Evolutionary conservation across 345 rosid genomes (phyloP).

Genomic region (Bretschneidera sinensis): DNA sequence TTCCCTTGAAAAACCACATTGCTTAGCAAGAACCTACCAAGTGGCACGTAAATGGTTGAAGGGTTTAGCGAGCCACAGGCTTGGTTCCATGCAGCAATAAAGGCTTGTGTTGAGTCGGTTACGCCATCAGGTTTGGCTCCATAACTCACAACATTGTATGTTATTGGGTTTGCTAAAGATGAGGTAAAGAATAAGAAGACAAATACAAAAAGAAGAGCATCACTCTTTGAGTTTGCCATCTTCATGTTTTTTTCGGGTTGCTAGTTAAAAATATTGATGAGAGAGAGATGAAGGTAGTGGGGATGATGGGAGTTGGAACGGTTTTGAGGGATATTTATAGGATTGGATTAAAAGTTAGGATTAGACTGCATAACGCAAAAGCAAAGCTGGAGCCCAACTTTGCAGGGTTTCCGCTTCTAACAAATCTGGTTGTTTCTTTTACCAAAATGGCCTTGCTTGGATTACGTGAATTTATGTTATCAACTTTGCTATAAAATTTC

Average conservation of each 20-base stretch:
- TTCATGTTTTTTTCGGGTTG: neutral
- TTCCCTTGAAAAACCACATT: slow-evolving; percentile 46
- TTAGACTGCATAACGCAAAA: no score
- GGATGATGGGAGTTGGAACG: slow-evolving; percentile 20
- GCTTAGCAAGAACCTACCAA: slow-evolving; percentile 42
- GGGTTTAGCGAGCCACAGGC: slow-evolving; percentile 45
- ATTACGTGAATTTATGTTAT: no score
- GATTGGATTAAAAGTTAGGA: neutral
- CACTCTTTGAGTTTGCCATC: neutral
- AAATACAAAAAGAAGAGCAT: no score
- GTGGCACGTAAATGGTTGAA: slow-evolving; percentile 51
- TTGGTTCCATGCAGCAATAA: slow-evolving; percentile 52
- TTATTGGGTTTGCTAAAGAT: slow-evolving; percentile 10
- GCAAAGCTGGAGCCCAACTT: no score
- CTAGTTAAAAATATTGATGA: neutral
- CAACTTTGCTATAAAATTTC: no score
- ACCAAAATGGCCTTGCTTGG: no score
- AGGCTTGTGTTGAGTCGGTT: slow-evolving; percentile 61
- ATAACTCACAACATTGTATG: slow-evolving; percentile 31
- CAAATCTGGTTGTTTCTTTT: no score
- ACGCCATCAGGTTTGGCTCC: slow-evolving; percentile 65
- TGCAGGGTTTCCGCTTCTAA: no score
- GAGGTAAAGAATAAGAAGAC: slow-evolving; percentile 17
- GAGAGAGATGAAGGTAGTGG: no score
- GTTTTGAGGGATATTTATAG: slow-evolving; percentile 27